Evolutionary conservation across 306 rosid species (phyloP).

Genomic region (Dryas octopetala): DNA sequence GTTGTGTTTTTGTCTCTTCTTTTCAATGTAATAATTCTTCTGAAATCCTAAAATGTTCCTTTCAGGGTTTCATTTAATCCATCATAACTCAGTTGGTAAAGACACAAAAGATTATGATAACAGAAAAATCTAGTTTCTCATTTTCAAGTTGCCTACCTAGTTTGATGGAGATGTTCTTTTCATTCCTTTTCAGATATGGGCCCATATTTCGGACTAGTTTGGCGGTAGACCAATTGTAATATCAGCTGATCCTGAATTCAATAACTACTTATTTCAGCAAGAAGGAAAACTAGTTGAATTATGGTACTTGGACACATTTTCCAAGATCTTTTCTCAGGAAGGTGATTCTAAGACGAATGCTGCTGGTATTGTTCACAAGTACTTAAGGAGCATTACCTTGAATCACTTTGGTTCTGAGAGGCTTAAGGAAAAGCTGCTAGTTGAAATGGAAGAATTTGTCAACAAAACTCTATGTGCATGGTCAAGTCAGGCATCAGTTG

Average conservation of each 20-base stretch:
- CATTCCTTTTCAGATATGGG: constrained; percentile 35
- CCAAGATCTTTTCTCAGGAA: constrained; percentile 24
- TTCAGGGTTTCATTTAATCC: too few species aligned
- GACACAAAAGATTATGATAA: too few species aligned
- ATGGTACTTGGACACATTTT: too few species aligned
- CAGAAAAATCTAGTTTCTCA: too few species aligned
- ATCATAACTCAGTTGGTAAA: too few species aligned
- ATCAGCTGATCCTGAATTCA: constrained; percentile 37
- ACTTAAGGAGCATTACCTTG: constrained; percentile 29
- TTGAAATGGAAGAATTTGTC: constrained; percentile 27
- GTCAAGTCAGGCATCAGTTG: constrained; percentile 38
- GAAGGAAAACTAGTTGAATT: constrained; percentile 45
- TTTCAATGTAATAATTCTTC: too few species aligned
- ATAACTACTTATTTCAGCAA: constrained; percentile 24
- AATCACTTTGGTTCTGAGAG: constrained; percentile 41
- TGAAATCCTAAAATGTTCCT: too few species aligned
- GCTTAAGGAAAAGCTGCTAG: constrained; percentile 33
- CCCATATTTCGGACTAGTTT: constrained; percentile 39
- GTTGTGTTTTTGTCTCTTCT: too few species aligned
- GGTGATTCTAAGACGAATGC: constrained; percentile 22
- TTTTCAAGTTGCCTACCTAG: not conserved
- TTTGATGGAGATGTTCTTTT: not conserved
- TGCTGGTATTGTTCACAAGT: constrained; percentile 36
- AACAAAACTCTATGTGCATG: constrained; percentile 24
- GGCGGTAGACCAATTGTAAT: constrained; percentile 28